These are phyloP conservation scores for Podospora tetraspora DNA, from an alignment of 495 filamentous ascomycete genomes.

Conservation along the genomic window DNA sequence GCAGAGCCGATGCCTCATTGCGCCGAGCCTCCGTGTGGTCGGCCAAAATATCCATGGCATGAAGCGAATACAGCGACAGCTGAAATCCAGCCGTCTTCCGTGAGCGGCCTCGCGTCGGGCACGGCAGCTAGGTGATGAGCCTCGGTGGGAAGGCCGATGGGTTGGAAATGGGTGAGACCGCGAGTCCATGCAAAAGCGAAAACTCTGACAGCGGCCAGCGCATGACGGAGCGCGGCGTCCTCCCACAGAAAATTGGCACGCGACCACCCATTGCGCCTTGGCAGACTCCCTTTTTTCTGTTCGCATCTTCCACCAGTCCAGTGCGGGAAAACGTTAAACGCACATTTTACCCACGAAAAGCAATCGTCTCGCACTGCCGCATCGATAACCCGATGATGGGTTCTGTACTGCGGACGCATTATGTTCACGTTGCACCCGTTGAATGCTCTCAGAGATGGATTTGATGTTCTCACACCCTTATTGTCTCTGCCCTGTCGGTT, in stretches of 20 bases:
- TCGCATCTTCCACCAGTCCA: neutral
- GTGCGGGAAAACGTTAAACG: neutral
- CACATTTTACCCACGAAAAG: neutral
- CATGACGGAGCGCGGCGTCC: neutral
- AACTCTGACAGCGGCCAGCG: neutral
- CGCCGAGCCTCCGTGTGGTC: neutral
- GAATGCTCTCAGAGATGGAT: no score
- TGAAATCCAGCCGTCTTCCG: neutral
- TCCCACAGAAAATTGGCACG: neutral
- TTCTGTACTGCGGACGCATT: neutral
- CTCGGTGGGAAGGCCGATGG: neutral
- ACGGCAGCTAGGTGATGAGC: neutral
- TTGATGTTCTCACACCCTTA: neutral
- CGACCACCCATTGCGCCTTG: neutral
- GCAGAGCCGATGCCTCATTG: neutral
- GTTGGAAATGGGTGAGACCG: neutral
- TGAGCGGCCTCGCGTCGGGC: neutral
- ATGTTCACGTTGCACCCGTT: no score
- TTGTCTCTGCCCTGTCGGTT: neutral
- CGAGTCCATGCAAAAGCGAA: neutral
- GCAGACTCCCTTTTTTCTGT: neutral
- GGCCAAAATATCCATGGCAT: neutral
- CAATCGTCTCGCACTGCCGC: neutral
- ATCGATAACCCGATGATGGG: neutral
- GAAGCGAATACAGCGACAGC: neutral